Evolutionary conservation across 257 asterid genomes (phyloP), one percentile per base, ranked within the genome.

Genomic region (Perilla frutescens): DNA sequence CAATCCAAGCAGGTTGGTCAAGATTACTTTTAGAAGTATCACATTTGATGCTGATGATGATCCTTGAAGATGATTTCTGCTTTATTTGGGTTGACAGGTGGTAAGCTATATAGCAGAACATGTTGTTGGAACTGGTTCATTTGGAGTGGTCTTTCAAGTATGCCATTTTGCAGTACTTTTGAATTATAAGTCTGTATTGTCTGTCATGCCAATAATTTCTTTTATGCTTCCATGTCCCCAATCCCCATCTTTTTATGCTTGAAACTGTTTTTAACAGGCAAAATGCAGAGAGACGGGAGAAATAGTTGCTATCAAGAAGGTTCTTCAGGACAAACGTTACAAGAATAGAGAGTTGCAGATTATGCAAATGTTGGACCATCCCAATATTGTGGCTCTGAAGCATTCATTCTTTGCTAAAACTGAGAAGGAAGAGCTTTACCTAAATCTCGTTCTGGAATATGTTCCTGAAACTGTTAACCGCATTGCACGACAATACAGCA

Each of bases 351-450:
- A 93, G 80, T 83, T 93, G 86, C 97, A 91, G 86, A 93, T 93
- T 69, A 88, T 93, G 98, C 97, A 93, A 77, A 91, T 89, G 98
- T 82, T 93, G 88, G 98, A 93, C 77, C 98, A 93, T 87, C 98
- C 98, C 49, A 93, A 93, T 81, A 79, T 91, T 68, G 97, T 93
- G 69, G 90, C 92, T 73, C 92, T 93, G 40, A 93, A 88, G 83
- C 98, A 93, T 80, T 93, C 96, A 43, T 93, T 93, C 79, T 93
- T 86, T 77, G 89, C 98, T 36, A 91, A 95, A 73, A 85, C 90
- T 44, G 96, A 91, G 77, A 93, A 91, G 80, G 98, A 93, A 77
- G 98, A 93, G 85, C 84, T 93, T 11, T 91, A 93, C 87, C 89
- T 93, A 75, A 93, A 93, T 80, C 97, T 93, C 60, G 98, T 93